Percentiles rank a stretch among this genome's conserved stretches.
These are phyloP conservation scores for Theobroma grandiflorum DNA, from an alignment of 441 rosid species.

Conservation along the genomic window DNA sequence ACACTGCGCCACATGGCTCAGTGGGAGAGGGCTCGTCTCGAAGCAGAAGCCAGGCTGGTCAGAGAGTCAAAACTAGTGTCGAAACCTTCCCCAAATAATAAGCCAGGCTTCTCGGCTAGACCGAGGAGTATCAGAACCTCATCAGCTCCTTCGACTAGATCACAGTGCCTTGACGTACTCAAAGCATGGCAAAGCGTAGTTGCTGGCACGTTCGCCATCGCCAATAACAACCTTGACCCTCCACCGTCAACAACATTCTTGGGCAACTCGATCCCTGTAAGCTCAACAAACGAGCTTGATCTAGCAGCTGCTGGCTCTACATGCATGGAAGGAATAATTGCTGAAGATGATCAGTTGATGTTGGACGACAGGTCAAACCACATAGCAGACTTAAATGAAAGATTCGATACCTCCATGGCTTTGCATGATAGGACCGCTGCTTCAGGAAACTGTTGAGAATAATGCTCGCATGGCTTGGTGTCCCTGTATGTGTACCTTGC, in stretches of 20 bases:
- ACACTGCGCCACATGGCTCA: constrained; percentile 63
- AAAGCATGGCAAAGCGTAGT: constrained; percentile 53
- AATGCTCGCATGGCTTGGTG: no score
- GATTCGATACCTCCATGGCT: constrained; percentile 16
- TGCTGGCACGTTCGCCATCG: constrained; percentile 27
- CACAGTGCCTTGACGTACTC: constrained; percentile 47
- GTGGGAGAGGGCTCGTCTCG: constrained; percentile 63
- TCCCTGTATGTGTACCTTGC: no score
- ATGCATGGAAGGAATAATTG: not conserved
- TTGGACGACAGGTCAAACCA: constrained; percentile 19
- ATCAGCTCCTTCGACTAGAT: constrained; percentile 16
- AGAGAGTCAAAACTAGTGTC: constrained; percentile 38
- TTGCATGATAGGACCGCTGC: constrained; percentile 26
- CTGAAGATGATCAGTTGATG: constrained; percentile 4
- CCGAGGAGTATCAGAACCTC: constrained; percentile 11
- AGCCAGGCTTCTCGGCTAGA: constrained; percentile 13
- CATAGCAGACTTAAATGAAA: not conserved
- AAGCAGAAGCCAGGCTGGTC: constrained; percentile 56
- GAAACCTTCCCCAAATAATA: constrained; percentile 22
- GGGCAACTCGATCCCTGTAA: constrained; percentile 15
- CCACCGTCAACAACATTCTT: constrained; percentile 39
- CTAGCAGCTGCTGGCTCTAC: not conserved
- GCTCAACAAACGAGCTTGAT: not conserved
- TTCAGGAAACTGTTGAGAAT: not conserved
- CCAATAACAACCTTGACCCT: constrained; percentile 36